Percentiles rank a stretch among this genome's conserved stretches.
Conservation (phyloP, 2,329 filamentous ascomycete genomes). For the Calonectria pseudoturangicola region DNA sequence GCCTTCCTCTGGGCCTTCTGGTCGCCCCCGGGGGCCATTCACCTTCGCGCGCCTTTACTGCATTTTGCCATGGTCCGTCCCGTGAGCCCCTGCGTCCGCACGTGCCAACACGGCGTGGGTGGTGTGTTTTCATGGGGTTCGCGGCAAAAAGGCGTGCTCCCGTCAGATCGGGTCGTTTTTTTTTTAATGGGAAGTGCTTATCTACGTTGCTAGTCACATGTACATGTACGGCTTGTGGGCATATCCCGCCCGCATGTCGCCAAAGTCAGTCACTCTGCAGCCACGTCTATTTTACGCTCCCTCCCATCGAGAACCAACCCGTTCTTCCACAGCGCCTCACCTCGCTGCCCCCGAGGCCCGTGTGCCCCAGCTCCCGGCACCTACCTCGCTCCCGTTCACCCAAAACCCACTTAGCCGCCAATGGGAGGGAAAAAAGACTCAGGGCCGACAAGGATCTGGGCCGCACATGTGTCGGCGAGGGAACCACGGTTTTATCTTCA, state of each 20-base stretch:
- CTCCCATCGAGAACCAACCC: background rate
- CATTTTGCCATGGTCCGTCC: conserved; percentile 37
- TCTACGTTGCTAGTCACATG: conserved; percentile 1
- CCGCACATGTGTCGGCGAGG: conserved; percentile 35
- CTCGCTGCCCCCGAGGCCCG: background rate
- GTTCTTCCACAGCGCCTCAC: background rate
- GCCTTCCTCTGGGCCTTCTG: background rate
- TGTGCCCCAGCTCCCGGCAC: conserved; percentile 23
- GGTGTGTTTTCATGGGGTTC: conserved; percentile 33
- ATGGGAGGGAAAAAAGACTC: conserved; percentile 10
- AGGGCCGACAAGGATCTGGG: conserved; percentile 32
- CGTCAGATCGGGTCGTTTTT: conserved; percentile 1
- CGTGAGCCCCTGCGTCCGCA: conserved; percentile 53
- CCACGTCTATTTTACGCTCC: background rate
- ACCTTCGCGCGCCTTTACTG: conserved; percentile 6
- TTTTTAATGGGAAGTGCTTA: background rate
- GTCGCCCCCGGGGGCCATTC: background rate
- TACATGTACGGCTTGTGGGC: background rate
- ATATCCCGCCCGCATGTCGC: conserved; percentile 12
- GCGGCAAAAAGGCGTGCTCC: conserved; percentile 6
- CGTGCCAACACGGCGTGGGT: conserved; percentile 50
- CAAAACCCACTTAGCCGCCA: conserved; percentile 18
- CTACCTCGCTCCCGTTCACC: conserved; percentile 3
- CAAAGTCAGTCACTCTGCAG: conserved; percentile 15
- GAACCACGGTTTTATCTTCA: conserved; percentile 34